These are phyloP conservation scores for Naganishia friedmannii DNA, from an alignment of 768 basidiomycete genomes.

Conservation along the genomic window DNA sequence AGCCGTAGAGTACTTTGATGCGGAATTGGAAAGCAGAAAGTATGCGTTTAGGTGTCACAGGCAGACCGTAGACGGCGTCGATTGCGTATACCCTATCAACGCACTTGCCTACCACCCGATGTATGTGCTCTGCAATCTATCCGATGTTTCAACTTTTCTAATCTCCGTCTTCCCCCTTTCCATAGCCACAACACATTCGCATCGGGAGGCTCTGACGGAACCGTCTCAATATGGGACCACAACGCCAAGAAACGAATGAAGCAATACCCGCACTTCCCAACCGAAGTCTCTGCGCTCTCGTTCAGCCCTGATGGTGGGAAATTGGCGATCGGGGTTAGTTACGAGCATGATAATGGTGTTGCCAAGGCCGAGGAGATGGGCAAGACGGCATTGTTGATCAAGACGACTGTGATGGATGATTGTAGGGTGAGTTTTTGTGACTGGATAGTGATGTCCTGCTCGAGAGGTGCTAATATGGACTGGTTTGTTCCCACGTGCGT, in stretches of 20 bases:
- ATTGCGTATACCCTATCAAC: slow-evolving; percentile 96
- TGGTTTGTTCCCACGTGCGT: background rate
- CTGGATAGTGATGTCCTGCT: background rate
- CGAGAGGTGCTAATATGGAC: background rate
- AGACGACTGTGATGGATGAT: slow-evolving; percentile 51
- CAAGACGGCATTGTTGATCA: slow-evolving; percentile 46
- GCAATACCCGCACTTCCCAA: slow-evolving; percentile 76
- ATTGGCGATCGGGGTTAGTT: slow-evolving; percentile 77
- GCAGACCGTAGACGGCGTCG: slow-evolving; percentile 80
- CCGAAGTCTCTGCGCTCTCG: slow-evolving; percentile 69
- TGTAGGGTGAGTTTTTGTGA: slow-evolving; percentile 43
- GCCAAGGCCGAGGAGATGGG: slow-evolving; percentile 63
- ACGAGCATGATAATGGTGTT: slow-evolving; percentile 87
- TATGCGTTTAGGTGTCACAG: slow-evolving; percentile 98
- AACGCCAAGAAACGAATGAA: slow-evolving; percentile 90
- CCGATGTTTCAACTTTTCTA: background rate
- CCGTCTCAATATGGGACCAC: slow-evolving; percentile 96
- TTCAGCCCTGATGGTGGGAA: slow-evolving; percentile 81
- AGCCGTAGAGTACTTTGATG: slow-evolving; percentile 93
- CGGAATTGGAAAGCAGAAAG: slow-evolving; percentile 74
- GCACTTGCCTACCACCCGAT: slow-evolving; percentile 88
- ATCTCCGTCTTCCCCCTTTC: background rate
- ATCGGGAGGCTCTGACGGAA: slow-evolving; percentile 88
- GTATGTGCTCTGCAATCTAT: slow-evolving; percentile 54
- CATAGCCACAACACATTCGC: slow-evolving; percentile 86